Base-by-base conservation (phyloP, 2,329 filamentous ascomycete species). In the Fusarium nisikadoi region DNA sequence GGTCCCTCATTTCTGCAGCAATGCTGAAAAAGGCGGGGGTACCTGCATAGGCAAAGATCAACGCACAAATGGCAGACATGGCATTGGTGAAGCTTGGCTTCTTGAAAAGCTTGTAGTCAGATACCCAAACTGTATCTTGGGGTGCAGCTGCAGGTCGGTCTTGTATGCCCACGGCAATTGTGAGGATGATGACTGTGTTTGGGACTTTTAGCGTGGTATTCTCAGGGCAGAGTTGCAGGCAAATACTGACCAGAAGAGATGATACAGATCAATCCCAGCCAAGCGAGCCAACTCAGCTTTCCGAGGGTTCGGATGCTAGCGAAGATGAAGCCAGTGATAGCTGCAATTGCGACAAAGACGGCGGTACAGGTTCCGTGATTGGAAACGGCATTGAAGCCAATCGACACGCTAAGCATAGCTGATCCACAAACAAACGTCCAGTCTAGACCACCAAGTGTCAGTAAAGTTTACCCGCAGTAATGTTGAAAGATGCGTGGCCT, bases 341-440 rank as follows among this genome's bases (percentile, higher is more conserved):
- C 76, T 23, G 81, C 81, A 8, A 83, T 73, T 12, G 76, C 81
- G 13, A 82, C 80, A 45, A 84, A 84, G 35, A 80, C 68, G 2
- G 81, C 81, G 6, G 83, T 84, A 65, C 82, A 84, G 2, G 79
- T 63, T 14, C 70, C 83, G 62, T 84, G 82, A 0, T 73, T 68
- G 0, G 82, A 83, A 4, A 84, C 65, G 2, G 82, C 77, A 65
- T 84, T 84, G 8, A 84, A 70, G 3, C 72, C 79, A 33, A 82
- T 83, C 1, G 81, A 83, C n/a, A 79, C 72, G 12, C 83, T 75
- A 7, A 68, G 27, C 65, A 68, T 68, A 12, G 62, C 65, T 5
- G 65, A 68, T 2, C 65, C 65, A 1, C 55, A 65, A 0, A 68
- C 65, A 13, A 68, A 68, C 4, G 65, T 68, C 64, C 49, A 68